phyloP scores from a whole-genome alignment of 768 basidiomycete genomes.

The Amanita jacksonii region DNA sequence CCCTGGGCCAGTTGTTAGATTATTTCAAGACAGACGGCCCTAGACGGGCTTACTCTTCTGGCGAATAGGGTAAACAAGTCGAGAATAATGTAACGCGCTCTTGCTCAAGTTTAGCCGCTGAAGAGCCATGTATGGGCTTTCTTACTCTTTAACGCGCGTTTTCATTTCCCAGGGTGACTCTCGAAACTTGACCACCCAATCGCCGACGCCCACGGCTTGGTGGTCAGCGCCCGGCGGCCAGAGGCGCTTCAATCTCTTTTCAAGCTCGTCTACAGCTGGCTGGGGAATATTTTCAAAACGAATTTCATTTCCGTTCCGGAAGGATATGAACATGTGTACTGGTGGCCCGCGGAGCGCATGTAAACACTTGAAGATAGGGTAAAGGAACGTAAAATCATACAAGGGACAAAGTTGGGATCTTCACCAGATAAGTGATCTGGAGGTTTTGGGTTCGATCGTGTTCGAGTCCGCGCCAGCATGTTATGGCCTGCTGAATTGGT shows the following conservation, averaged over 20 bases:
- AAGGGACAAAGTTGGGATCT: conserved; percentile 8
- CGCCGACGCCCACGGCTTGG: conserved; percentile 16
- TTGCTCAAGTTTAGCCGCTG: conserved; percentile 15
- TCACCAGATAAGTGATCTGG: conserved; percentile 3
- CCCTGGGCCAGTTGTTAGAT: too few relatives aligned
- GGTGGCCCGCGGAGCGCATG: too few relatives aligned
- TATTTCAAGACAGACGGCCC: conserved; percentile 5
- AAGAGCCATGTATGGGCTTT: conserved; percentile 15
- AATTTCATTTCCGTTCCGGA: conserved; percentile 57
- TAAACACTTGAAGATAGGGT: neutral
- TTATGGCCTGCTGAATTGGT: conserved; percentile 14
- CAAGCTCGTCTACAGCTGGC: conserved; percentile 48
- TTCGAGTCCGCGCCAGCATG: conserved; percentile 10
- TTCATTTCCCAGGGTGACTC: conserved; percentile 60
- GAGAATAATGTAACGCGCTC: conserved; percentile 52
- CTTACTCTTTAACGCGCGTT: conserved; percentile 47
- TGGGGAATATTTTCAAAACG: conserved; percentile 42
- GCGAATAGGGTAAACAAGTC: conserved; percentile 53
- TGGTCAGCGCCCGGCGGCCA: conserved; percentile 60
- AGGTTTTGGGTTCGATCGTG: conserved; percentile 10
- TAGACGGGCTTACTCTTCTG: conserved; percentile 34
- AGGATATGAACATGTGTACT: conserved; percentile 71
- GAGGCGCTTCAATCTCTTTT: conserved; percentile 38
- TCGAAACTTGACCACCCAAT: conserved; percentile 54
- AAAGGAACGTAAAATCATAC: conserved; percentile 6